Evolutionary conservation across 495 filamentous ascomycete genomes (phyloP), one percentile per base, ranked within the genome.

Genomic region (Darksidea phi): DNA sequence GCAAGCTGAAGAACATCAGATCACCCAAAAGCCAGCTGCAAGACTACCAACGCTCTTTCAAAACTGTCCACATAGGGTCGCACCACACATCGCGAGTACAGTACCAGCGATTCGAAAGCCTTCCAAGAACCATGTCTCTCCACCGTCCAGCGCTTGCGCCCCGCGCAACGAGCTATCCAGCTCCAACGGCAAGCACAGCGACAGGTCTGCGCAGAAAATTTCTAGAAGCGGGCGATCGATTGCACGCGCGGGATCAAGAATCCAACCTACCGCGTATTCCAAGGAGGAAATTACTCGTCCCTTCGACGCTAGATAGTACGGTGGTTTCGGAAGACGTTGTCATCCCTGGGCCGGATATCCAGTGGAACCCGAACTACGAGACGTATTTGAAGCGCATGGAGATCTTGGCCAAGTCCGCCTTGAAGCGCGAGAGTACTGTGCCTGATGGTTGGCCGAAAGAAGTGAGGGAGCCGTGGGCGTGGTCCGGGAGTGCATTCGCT

Each of bases 311-410:
- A 15, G 36, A 38, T 38, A 38, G 36, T 15, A 38, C 36, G 36
- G 36, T 38, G 36, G 36, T 38, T 38, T 38, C 36, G 36, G 8
- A 90, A 15, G 13, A 32, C 37, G 17, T 41, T 13, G 52, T 55
- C 17, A 41, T 42, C 21, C 57, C 59, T 13, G 62, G 62, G 28
- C 59, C 59, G 0, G 51, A 56, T 25, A 61, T 61, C 37, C 12
- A 61, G 34, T 61, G 58, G 58, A 47, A 61, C 36, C 58, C 58
- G 11, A 54, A 37, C 6, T 47, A 20, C 25, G 37, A 42, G 21
- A 46, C 41, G 50, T 61, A 61, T 47, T 13, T 25, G 28, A 38
- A 18, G 26, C 58, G 58, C 2, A 48, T 48, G 17, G 50, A 55
- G 20, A 12, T 38, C 18, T 38, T 61, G 12, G 18, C 58, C 10